Conservation (phyloP, 2,329 filamentous ascomycete genomes). For the Fusarium circinatum region DNA sequence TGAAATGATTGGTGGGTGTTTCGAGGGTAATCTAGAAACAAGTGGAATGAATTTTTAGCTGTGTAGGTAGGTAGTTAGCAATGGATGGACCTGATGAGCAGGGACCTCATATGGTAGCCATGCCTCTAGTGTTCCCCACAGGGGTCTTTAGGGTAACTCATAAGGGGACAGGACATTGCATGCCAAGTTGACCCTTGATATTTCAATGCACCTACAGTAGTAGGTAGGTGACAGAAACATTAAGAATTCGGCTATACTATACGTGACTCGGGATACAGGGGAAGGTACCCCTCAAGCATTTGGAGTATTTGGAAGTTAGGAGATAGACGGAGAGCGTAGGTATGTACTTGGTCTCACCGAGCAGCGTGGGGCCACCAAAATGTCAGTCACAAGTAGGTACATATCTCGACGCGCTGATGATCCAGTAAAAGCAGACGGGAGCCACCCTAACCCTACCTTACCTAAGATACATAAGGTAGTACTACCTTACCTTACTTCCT, state of each 20-base stretch:
- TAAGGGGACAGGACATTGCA: not conserved
- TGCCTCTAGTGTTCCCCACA: not conserved
- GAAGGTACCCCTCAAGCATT: too few relatives aligned
- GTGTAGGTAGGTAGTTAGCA: not conserved
- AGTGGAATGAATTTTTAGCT: constrained; percentile 14
- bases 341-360: not conserved
- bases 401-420: not conserved
- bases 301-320: not conserved
- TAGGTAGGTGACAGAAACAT: not conserved
- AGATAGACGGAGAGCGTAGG: not conserved
- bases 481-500: not conserved
- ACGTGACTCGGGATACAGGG: not conserved
- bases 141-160: constrained; percentile 22
- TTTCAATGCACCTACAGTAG: not conserved
- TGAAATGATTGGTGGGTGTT: constrained; percentile 36
- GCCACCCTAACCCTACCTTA: not conserved
- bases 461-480: not conserved
- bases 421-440: not conserved
- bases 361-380: constrained; percentile 7
- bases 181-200: not conserved
- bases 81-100: not conserved
- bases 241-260: not conserved
- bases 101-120: constrained; percentile 22
- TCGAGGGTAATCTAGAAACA: constrained; percentile 33
- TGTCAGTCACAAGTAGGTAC: not conserved